phyloP scores from a whole-genome alignment of 768 basidiomycete genomes.

The Tylopilus sp. region DNA sequence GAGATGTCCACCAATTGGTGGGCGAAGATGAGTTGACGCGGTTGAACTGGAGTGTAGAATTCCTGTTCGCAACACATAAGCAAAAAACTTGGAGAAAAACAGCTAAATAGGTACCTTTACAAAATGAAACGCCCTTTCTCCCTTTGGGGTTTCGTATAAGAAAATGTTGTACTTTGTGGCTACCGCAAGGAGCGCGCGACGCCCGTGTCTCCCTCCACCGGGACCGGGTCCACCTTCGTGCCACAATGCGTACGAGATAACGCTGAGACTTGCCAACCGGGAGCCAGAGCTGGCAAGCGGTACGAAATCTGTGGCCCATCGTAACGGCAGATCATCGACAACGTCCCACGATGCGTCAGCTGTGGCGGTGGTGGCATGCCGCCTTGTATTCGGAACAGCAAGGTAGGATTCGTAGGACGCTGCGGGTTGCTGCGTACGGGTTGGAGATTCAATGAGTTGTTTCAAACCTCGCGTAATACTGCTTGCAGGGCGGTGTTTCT shows the following conservation, averaged over 20 bases:
- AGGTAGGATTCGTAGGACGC: conserved; percentile 29
- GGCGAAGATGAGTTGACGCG: conserved; percentile 66
- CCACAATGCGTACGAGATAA: conserved; percentile 69
- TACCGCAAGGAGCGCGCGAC: conserved; percentile 60
- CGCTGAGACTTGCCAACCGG: conserved; percentile 53
- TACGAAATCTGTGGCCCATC: conserved; percentile 87
- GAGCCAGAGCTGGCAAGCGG: conserved; percentile 70
- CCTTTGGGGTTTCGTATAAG: conserved; percentile 77
- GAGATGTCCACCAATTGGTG: conserved; percentile 59
- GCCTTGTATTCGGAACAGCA: conserved; percentile 26
- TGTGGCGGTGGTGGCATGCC: conserved; percentile 30
- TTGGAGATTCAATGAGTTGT: conserved; percentile 45
- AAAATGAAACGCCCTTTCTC: conserved; percentile 79
- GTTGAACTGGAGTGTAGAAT: conserved; percentile 74
- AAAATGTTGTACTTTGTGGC: conserved; percentile 71
- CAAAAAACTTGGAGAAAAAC: neutral
- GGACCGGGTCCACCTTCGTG: conserved; percentile 47
- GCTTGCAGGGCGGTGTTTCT: conserved; percentile 49
- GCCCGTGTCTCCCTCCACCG: conserved; percentile 45
- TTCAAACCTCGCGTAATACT: conserved; percentile 64
- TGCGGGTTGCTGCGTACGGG: conserved; percentile 24
- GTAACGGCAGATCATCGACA: conserved; percentile 66
- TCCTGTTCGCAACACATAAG: conserved; percentile 46
- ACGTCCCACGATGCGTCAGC: conserved; percentile 67
- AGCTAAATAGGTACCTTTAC: conserved; percentile 49